A percentile compares a stretch with the other conserved stretches of the same genome.
Conservation (phyloP, 345 rosid species). For the Noccaea caerulescens region DNA sequence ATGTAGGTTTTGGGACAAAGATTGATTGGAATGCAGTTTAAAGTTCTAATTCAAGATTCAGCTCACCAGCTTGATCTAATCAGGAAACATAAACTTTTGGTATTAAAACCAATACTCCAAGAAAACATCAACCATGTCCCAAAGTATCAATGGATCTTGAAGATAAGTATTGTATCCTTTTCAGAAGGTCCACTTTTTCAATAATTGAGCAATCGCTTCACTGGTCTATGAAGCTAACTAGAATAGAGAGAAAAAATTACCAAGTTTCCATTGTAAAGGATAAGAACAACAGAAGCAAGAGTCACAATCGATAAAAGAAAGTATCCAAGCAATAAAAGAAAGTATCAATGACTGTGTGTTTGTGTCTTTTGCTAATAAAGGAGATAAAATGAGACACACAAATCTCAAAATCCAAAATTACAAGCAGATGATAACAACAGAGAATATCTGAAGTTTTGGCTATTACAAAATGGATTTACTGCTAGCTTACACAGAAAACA, state of each 20-base stretch:
- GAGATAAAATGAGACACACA: conserved; percentile 21
- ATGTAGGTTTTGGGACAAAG: conserved; percentile 12
- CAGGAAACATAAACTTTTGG: conserved; percentile 6
- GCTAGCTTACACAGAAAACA: conserved; percentile 35
- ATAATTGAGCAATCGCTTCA: conserved; percentile 31
- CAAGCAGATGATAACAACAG: conserved; percentile 14
- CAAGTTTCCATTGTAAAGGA: conserved; percentile 8
- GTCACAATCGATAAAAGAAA: background rate
- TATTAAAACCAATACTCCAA: conserved; percentile 2
- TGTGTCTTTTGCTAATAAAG: conserved; percentile 5
- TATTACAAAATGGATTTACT: conserved; percentile 29
- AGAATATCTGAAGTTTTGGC: conserved; percentile 28
- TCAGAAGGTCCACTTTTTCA: conserved; percentile 31
- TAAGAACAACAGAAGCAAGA: conserved; percentile 22
- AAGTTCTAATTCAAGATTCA: conserved; percentile 14
- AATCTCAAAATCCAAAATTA: conserved; percentile 30
- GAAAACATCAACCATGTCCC: conserved; percentile 16
- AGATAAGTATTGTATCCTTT: conserved; percentile 35
- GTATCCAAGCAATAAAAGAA: conserved; percentile 16
- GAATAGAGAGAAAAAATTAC: background rate
- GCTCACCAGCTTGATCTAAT: conserved; percentile 23
- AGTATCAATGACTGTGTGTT: conserved; percentile 33
- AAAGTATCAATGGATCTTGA: conserved; percentile 9
- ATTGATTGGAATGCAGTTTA: conserved; percentile 10
- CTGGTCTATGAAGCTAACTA: background rate